These are phyloP conservation scores for Candida pseudoviswanathii DNA, from an alignment of 1,139 yeast species.

Conservation along the genomic window DNA sequence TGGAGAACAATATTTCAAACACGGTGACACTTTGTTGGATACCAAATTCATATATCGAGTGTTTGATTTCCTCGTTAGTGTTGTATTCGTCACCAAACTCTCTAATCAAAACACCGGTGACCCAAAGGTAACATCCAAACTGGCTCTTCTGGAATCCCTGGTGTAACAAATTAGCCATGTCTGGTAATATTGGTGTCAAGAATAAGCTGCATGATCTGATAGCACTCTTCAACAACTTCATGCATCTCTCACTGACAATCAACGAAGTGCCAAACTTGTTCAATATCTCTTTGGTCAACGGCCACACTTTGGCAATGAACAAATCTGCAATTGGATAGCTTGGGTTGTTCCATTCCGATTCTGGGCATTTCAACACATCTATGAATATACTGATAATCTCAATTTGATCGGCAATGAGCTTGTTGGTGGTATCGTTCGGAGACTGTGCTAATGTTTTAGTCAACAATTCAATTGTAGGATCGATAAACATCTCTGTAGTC, in stretches of 20 bases:
- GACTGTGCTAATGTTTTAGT: constrained; percentile 24
- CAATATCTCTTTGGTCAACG: constrained; percentile 52
- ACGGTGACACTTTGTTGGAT: constrained; percentile 47
- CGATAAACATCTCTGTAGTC: constrained; percentile 57
- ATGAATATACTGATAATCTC: constrained; percentile 77
- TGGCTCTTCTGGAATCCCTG: constrained; percentile 69
- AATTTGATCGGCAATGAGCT: constrained; percentile 69
- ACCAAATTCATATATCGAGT: constrained; percentile 51
- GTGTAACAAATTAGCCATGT: constrained; percentile 63
- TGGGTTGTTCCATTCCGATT: constrained; percentile 33
- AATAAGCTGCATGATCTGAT: constrained; percentile 71
- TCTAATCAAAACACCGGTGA: constrained; percentile 78
- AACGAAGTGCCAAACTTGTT: constrained; percentile 55
- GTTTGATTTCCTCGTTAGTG: constrained; percentile 36
- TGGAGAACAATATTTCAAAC: constrained; percentile 32
- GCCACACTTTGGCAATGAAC: constrained; percentile 59
- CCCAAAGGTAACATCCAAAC: constrained; percentile 88
- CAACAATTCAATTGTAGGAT: constrained; percentile 62
- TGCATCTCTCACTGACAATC: constrained; percentile 70
- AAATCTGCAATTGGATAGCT: constrained; percentile 60
- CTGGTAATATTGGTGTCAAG: constrained; percentile 61
- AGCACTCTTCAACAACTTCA: constrained; percentile 67
- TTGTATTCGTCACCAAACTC: constrained; percentile 69
- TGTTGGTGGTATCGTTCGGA: constrained; percentile 20
- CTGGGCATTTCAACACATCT: constrained; percentile 52